Evolutionary conservation across 768 basidiomycete genomes (phyloP).

Genomic region (Lentinula lateritia): DNA sequence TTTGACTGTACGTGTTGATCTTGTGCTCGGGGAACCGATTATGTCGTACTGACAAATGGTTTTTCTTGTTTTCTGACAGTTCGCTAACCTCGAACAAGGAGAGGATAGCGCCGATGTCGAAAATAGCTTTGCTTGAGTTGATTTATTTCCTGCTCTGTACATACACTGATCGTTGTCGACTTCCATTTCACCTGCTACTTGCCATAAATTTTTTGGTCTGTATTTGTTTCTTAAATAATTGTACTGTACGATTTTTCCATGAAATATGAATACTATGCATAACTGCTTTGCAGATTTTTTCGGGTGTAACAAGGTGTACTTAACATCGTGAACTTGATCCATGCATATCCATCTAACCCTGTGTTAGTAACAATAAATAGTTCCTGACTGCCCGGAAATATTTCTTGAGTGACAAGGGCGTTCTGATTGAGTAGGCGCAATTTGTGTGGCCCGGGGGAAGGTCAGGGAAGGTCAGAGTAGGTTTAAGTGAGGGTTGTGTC

Average conservation of each 20-base stretch:
- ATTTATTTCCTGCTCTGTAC: background rate
- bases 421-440: no score
- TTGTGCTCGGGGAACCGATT: background rate
- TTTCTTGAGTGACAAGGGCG: no score
- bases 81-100: constrained; percentile 83
- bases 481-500: no score
- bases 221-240: background rate
- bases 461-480: no score
- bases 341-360: no score
- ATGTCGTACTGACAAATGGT: constrained; percentile 1
- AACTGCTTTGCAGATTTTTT: no score
- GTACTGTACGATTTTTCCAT: background rate
- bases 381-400: no score
- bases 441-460: no score
- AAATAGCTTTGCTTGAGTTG: constrained; percentile 77
- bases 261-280: no score
- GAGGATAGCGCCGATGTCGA: constrained; percentile 96
- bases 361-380: no score
- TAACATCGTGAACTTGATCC: no score
- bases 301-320: no score
- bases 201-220: background rate
- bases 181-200: background rate
- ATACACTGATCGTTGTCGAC: background rate
- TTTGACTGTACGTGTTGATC: constrained; percentile 60
- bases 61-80: constrained; percentile 36